Evolutionary conservation across 177 flowering plant species (phyloP).

Genomic region (Vitis hybrid): DNA sequence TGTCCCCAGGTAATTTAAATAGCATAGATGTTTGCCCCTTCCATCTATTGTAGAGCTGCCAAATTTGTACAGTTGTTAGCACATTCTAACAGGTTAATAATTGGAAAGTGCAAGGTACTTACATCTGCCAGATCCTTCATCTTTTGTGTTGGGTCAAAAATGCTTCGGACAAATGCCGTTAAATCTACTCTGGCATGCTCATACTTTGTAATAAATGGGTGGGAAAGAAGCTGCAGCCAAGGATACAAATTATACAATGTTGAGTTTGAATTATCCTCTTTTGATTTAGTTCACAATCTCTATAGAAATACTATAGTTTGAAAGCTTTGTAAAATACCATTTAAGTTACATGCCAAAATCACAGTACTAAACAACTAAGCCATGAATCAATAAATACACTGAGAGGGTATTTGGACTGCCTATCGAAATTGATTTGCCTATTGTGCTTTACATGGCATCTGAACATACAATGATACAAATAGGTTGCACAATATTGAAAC

Average conservation of each 20-base stretch:
- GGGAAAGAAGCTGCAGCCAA: constrained; percentile 81
- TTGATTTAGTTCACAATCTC: not conserved
- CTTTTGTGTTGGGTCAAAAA: constrained; percentile 90
- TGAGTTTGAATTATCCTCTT: not conserved
- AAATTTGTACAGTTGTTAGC: not conserved
- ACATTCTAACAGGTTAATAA: not conserved
- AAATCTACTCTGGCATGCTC: constrained; percentile 64
- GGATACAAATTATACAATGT: constrained; percentile 4
- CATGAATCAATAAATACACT: no score
- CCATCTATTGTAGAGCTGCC: no score
- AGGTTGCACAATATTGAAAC: no score
- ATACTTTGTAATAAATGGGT: constrained; percentile 83
- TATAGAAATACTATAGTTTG: not conserved
- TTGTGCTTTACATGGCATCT: no score
- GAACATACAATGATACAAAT: no score
- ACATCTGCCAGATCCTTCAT: constrained; percentile 98
- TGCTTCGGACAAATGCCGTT: constrained; percentile 71
- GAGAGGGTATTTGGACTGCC: no score
- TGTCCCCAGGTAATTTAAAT: no score
- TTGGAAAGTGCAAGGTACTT: constrained; percentile 31
- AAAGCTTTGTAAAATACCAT: no score
- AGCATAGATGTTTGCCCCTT: no score
- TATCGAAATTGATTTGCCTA: no score
- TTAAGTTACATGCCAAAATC: no score
- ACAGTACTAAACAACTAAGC: no score